Evolutionary conservation across 306 rosid genomes (phyloP), one percentile per base, ranked within the genome.

Genomic region (Cucumis cinereus): DNA sequence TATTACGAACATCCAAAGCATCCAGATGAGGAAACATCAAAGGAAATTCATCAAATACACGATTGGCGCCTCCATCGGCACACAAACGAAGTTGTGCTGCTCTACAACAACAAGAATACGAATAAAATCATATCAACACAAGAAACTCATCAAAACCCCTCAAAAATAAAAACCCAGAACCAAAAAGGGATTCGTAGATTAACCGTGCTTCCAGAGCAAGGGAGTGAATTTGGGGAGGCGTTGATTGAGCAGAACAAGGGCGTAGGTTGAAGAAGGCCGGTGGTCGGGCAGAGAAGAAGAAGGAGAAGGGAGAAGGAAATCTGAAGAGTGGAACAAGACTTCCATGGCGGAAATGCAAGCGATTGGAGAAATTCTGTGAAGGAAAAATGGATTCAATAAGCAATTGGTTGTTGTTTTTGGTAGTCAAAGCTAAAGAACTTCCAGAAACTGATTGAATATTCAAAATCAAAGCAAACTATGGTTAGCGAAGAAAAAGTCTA

Each of bases 21-120:
- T 84, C 84, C 49, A 83, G 77, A 5, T 78, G 83, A 49, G 99
- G 95, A 55, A 92, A 81, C 12, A 89, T 68, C 62, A 82, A 87
- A 79, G 97, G 99, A 86, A 94, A 80, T 83, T 94, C 97, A 78
- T 94, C 96, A 62, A 58, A 89, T 61, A 94, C 81, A 17, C 95
- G 89, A 64, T 94, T 94, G 22, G 99, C 99, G 33, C 99, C 99
- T 60, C 99, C 99, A 70, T 94, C 99, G 0, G 99, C 99, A 78
- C 99, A 94, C 6, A 94, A 26, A 52, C 93, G 91, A 7, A 89
- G 72, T 40, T 70, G 72, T 30, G 96, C 99, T 94, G 95, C 83
- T 68, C 87, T 26, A 78, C 73, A 83, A 70, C 57, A 80, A 84
- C 71, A 75, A 47, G 1, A 47, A 41, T 77, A 80, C 70, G 74